Evolutionary conservation across 1,139 yeast genomes (phyloP), one percentile per base, ranked within the genome.

Genomic region (Scheffersomyces insectosa): DNA sequence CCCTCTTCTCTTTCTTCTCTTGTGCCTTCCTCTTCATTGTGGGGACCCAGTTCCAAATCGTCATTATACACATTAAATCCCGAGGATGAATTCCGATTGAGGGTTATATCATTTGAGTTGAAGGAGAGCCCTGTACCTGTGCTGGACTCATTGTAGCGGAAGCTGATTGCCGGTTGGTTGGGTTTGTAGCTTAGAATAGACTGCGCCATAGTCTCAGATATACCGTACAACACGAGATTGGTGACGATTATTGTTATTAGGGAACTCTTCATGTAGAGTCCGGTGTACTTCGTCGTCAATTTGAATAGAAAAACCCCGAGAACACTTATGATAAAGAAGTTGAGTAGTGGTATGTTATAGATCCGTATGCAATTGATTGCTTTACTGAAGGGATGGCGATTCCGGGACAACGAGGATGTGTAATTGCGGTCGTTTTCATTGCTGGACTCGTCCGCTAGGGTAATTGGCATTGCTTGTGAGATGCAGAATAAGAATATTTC

Each of bases 201-300:
- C 62, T 93, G 99, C 0, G 98, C 99, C 47, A 90, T 64, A 0
- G 93, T 82, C 59, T 91, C 99, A 0, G 97, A 90, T 7, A 90
- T 81, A 0, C 97, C 97, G 60, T 84, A 88, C 4, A 91, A 69
- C 10, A 91, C 81, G 33, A 88, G 68, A 58, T 91, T 91, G 1
- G 97, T 84, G n/a, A 85, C 80, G 44, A 88, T 79, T 38, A 91
- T 88, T 4, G 97, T 90, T 13, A 86, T 60, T 25, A 90, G 64
- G 1, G 95, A 84, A 43, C 82, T 82, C 47, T 70, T 74, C 55
- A 78, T 77, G 61, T 90, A 90, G 41, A 88, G 61, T n/a, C 70
- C 73, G 40, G 82, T 82, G 57, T 85, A 85, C 41, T 75, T 73
- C 27, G 79, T 70, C 3, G 87, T 79, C 38, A 83, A 66, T 48